phyloP scores from a whole-genome alignment of 345 rosid species.

The Citrus cavaleriei region DNA sequence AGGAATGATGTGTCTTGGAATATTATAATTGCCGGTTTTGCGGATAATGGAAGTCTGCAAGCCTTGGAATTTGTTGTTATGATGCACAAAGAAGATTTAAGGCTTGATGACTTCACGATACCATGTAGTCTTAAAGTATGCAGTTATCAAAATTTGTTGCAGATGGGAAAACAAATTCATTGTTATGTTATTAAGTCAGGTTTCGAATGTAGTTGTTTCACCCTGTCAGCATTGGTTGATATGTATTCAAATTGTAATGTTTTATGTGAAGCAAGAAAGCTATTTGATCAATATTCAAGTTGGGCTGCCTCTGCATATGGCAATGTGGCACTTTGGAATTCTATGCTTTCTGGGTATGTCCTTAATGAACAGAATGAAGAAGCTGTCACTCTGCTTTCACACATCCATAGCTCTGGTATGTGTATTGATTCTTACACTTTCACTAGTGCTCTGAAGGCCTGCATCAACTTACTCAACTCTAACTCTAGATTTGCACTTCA shows the following conservation, averaged over 20 bases:
- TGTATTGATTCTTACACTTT: constrained; percentile 56
- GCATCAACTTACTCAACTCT: constrained; percentile 43
- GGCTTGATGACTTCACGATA: constrained; percentile 60
- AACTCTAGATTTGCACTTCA: constrained; percentile 51
- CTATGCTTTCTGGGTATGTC: constrained; percentile 62
- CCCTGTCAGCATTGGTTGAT: constrained; percentile 57
- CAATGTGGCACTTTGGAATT: constrained; percentile 50
- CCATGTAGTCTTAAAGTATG: constrained; percentile 65
- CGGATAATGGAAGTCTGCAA: constrained; percentile 39
- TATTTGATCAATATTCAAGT: constrained; percentile 28
- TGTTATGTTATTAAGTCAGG: constrained; percentile 55
- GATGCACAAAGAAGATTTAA: constrained; percentile 61
- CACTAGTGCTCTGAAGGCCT: constrained; percentile 56
- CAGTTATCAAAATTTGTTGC: constrained; percentile 34
- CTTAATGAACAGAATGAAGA: constrained; percentile 35
- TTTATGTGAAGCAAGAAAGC: constrained; percentile 34
- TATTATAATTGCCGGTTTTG: constrained; percentile 63
- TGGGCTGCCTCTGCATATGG: neutral
- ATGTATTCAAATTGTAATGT: constrained; percentile 61
- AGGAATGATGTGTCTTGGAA: constrained; percentile 66
- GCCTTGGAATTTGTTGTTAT: constrained; percentile 43
- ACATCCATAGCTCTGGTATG: constrained; percentile 36
- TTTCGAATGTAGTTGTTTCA: constrained; percentile 44
- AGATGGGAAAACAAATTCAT: constrained; percentile 56
- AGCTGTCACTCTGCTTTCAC: constrained; percentile 43